Evolutionary conservation across 75 land plant genomes (phyloP).

Genomic region (Isoetes taiwanensis): DNA sequence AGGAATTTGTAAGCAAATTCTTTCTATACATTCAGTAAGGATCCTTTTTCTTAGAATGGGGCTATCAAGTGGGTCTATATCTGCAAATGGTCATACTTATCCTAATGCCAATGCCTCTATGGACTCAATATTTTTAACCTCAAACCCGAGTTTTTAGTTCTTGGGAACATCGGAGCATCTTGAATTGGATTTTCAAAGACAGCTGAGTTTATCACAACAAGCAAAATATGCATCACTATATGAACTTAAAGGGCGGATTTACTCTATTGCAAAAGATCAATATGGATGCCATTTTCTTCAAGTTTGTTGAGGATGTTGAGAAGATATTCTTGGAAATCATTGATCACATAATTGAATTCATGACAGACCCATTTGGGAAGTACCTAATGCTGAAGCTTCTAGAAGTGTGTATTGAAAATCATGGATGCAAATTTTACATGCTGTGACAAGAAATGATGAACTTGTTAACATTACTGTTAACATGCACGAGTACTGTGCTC

Average conservation of each 20-base stretch:
- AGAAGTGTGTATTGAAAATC: not conserved
- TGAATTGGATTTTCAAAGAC: no score
- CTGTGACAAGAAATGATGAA: not conserved
- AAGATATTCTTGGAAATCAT: not conserved
- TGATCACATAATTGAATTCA: not conserved
- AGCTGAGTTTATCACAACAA: no score
- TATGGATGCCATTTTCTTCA: not conserved
- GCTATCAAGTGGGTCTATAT: no score
- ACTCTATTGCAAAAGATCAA: not conserved
- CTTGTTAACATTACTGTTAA: not conserved
- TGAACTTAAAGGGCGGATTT: not conserved
- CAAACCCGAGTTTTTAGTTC: no score
- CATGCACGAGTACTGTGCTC: not conserved
- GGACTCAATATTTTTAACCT: no score
- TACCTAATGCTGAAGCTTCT: not conserved
- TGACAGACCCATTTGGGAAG: conserved; percentile 7
- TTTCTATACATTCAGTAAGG: no score
- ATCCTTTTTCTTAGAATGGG: no score
- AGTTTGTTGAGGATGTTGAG: not conserved
- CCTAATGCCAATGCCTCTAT: no score
- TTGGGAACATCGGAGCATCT: no score
- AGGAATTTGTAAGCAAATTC: no score
- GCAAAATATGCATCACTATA: not conserved
- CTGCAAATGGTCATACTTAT: no score
- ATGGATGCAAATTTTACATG: not conserved